phyloP scores from a whole-genome alignment of 2,329 filamentous ascomycete species.

The Sphaerulina musiva region DNA sequence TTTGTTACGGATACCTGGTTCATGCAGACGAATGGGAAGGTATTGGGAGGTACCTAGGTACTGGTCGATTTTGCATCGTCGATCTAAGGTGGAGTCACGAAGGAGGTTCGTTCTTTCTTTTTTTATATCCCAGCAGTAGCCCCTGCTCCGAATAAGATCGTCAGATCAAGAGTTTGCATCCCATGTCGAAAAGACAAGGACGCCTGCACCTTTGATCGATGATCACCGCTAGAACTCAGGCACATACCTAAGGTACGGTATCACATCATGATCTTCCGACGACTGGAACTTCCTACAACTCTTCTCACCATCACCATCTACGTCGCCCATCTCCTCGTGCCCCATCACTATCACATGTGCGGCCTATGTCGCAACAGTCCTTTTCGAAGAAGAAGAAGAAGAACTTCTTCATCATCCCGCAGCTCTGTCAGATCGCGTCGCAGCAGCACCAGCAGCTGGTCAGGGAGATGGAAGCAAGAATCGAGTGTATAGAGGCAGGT shows the following conservation, averaged over 20 bases:
- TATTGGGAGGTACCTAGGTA: conserved; percentile 38
- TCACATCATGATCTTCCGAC: background rate
- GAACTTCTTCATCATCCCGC: background rate
- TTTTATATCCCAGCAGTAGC: too few relatives aligned
- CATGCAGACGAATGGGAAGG: conserved; percentile 49
- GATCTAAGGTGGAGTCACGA: background rate
- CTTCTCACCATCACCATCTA: background rate
- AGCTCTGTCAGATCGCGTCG: background rate
- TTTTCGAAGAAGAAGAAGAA: background rate
- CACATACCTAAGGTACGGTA: too few relatives aligned
- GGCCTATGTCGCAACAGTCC: conserved; percentile 6
- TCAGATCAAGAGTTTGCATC: background rate
- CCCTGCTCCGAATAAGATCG: background rate
- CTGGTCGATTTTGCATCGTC: conserved; percentile 43
- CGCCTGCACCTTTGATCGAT: too few relatives aligned
- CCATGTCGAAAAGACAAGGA: background rate
- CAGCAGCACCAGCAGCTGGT: background rate
- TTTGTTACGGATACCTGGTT: conserved; percentile 43
- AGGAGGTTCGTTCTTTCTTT: too few relatives aligned
- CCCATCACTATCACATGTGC: conserved; percentile 2
- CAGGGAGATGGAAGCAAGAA: background rate
- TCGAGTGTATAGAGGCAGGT: too few relatives aligned
- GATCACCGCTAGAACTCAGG: too few relatives aligned
- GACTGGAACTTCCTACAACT: background rate
- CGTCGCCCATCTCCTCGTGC: conserved; percentile 1